These are phyloP conservation scores for Oenanthe javanica DNA, from an alignment of 140 eudicot genomes.

Conservation along the genomic window DNA sequence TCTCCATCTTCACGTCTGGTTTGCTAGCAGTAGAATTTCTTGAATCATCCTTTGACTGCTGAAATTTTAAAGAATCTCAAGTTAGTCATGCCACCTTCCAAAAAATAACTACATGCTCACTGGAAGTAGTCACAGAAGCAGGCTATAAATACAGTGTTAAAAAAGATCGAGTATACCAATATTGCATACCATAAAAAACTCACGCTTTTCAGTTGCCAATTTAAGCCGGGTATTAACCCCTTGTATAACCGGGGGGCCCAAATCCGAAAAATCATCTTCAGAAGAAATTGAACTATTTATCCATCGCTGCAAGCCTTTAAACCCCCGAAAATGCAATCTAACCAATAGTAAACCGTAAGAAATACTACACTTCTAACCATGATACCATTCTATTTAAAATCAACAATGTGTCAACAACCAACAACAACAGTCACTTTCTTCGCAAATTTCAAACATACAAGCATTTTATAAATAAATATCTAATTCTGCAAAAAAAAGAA, in stretches of 20 bases:
- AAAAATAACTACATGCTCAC: not conserved
- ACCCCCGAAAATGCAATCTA: conserved; percentile 23
- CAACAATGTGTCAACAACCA: not conserved
- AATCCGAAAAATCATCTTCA: conserved; percentile 32
- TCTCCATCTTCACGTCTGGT: not conserved
- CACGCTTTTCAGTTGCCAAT: conserved; percentile 27
- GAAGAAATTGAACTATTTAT: not conserved
- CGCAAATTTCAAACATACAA: not conserved
- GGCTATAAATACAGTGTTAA: not conserved
- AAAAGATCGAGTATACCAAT: not conserved
- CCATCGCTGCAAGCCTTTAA: conserved; percentile 19
- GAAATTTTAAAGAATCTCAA: not conserved
- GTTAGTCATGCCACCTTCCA: not conserved
- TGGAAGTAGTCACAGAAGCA: not conserved
- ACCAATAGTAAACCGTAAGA: not conserved
- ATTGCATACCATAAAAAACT: conserved; percentile 8
- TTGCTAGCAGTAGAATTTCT: not conserved
- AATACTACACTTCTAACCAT: not conserved
- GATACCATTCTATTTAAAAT: not conserved
- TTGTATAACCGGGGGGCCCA: conserved; percentile 22
- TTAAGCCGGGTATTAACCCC: conserved; percentile 10
- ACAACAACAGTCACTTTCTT: not conserved
- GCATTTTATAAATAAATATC: not conserved
- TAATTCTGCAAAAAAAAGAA: not conserved
- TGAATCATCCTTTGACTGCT: conserved; percentile 10